Percentiles rank a stretch among this genome's conserved stretches.
phyloP scores from a whole-genome alignment of 1,284 basidiomycete species.

The Mycosarcoma maydis region DNA sequence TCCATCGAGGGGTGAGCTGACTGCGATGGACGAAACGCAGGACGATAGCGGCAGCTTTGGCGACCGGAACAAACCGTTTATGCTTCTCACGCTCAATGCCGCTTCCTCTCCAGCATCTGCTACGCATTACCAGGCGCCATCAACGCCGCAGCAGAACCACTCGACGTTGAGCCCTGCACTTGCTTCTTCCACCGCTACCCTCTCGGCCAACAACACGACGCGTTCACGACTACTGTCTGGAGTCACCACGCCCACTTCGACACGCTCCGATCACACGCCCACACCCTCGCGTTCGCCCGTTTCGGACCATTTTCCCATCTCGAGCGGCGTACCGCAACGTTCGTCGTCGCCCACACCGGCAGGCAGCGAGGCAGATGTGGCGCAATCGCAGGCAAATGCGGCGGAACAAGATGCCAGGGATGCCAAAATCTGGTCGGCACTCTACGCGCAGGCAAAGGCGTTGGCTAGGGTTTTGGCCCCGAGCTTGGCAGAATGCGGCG shows the following conservation, averaged over 20 bases:
- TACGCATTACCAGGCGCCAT: conserved; percentile 1
- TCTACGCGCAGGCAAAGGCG: conserved; percentile 44
- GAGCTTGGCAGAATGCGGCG: conserved; percentile 26
- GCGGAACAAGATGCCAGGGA: conserved; percentile 14
- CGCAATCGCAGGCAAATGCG: background rate
- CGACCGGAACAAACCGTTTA: conserved; percentile 26
- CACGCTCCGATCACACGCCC: conserved; percentile 11
- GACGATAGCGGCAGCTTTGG: conserved; percentile 4
- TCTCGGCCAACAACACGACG: conserved; percentile 16
- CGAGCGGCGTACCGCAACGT: background rate
- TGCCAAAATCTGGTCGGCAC: conserved; percentile 20
- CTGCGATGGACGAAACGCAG: conserved; percentile 5
- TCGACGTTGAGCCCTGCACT: conserved; percentile 1
- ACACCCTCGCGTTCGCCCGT: conserved; percentile 32
- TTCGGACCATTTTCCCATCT: conserved; percentile 26
- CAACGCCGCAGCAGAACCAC: conserved; percentile 5
- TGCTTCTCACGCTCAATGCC: conserved; percentile 45
- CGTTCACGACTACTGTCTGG: conserved; percentile 33
- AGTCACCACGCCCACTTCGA: conserved; percentile 31
- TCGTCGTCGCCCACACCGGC: background rate
- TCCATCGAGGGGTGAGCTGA: conserved; percentile 12
- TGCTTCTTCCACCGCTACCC: conserved; percentile 21
- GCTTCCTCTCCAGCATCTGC: background rate
- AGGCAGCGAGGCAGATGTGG: background rate
- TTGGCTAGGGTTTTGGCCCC: conserved; percentile 36